These are phyloP conservation scores for Solanum virginianum DNA, from an alignment of 257 asterid genomes.

Conservation along the genomic window DNA sequence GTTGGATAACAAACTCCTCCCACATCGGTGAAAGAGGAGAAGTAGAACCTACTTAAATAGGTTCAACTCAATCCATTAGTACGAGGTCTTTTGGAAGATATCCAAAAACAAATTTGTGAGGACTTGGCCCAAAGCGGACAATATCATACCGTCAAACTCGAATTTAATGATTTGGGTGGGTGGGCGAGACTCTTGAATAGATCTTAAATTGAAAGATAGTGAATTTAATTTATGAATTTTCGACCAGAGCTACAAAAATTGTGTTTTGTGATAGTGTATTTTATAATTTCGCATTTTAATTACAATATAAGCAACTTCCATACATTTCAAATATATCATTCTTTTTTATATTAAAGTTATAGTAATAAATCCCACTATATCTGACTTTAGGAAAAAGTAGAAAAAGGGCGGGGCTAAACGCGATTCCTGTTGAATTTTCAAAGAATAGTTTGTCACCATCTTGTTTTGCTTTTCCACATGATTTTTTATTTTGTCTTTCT, in stretches of 20 bases:
- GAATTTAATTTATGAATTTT: not conserved
- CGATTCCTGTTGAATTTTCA: not conserved
- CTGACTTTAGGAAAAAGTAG: not conserved
- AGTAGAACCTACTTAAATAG: too few relatives aligned
- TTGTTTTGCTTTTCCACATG: not conserved
- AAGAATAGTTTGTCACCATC: not conserved
- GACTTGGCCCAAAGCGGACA: too few relatives aligned
- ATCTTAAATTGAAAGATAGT: not conserved
- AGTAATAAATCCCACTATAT: not conserved
- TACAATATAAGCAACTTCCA: not conserved
- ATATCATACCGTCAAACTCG: not conserved
- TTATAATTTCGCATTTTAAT: too few relatives aligned
- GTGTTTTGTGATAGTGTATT: not conserved
- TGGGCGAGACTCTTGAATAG: not conserved
- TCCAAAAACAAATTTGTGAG: too few relatives aligned
- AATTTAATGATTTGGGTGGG: not conserved
- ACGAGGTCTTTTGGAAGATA: too few relatives aligned
- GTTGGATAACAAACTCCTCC: too few relatives aligned
- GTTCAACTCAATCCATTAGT: too few relatives aligned
- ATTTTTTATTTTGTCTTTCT: not conserved
- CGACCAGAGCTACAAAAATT: not conserved
- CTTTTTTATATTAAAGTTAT: not conserved
- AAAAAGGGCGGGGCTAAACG: not conserved
- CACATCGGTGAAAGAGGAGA: too few relatives aligned
- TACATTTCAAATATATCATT: not conserved